These are phyloP conservation scores for Xylariaceae sp. DNA, from an alignment of 2,329 filamentous ascomycete genomes.

Conservation along the genomic window DNA sequence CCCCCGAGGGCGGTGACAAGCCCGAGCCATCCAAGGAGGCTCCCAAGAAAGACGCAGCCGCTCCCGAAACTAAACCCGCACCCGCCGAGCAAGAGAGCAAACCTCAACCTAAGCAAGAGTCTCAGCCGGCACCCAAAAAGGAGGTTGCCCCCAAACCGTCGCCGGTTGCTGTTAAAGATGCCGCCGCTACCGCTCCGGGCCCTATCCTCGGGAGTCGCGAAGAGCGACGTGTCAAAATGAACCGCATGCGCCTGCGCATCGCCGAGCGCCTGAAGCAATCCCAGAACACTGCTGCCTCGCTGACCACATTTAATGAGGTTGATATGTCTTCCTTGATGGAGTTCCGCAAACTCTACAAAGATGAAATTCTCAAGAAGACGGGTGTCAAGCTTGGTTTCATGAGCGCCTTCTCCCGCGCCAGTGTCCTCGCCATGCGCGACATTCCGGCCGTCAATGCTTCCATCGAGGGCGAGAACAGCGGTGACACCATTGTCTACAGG, in stretches of 20 bases:
- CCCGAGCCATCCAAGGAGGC: conserved; percentile 56
- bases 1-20: conserved; percentile 53
- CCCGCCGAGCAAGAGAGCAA: conserved; percentile 38
- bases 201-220: conserved; percentile 66
- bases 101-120: conserved; percentile 37
- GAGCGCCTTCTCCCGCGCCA: conserved; percentile 92
- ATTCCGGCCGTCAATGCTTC: conserved; percentile 94
- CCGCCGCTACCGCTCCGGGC: conserved; percentile 35
- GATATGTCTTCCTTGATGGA: conserved; percentile 98
- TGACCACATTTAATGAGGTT: conserved; percentile 98
- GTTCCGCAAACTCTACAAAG: conserved; percentile 95
- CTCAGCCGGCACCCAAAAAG: conserved; percentile 42
- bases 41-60: conserved; percentile 44
- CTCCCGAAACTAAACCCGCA: conserved; percentile 38
- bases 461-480: conserved; percentile 90
- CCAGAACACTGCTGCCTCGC: conserved; percentile 93
- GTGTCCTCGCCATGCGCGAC: conserved; percentile 87
- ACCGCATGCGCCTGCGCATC: conserved; percentile 96
- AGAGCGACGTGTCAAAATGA: conserved; percentile 97
- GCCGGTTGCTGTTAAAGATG: conserved; percentile 41
- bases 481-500: conserved; percentile 96
- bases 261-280: conserved; percentile 98
- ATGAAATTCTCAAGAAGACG: conserved; percentile 91
- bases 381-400: conserved; percentile 99
- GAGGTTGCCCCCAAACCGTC: conserved; percentile 35